Conservation (phyloP, 176 grass and related monocot species). For the Raddia guianensis region DNA sequence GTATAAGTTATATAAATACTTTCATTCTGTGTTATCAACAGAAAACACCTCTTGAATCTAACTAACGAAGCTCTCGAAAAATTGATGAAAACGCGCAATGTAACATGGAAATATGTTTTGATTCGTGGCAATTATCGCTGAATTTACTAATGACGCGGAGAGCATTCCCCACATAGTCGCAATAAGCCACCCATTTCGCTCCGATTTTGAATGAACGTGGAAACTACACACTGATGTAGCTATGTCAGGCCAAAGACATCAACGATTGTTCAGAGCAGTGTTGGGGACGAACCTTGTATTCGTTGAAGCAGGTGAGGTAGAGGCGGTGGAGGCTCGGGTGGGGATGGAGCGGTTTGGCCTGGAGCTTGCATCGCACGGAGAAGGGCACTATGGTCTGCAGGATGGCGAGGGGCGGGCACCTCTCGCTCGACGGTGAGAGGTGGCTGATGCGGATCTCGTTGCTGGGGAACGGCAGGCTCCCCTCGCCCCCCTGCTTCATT, state of each 20-base stretch:
- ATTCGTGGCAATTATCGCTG: not conserved
- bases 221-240: not conserved
- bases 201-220: slow-evolving; percentile 30
- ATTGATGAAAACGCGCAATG: not conserved
- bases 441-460: slow-evolving; percentile 91
- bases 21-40: not conserved
- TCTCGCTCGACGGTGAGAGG: slow-evolving; percentile 75
- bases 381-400: slow-evolving; percentile 91
- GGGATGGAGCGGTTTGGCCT: slow-evolving; percentile 57
- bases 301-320: slow-evolving; percentile 81
- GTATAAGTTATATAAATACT: not conserved
- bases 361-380: slow-evolving; percentile 88
- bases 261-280: not conserved
- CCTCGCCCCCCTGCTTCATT: slow-evolving; percentile 39
- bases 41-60: slow-evolving; percentile 1
- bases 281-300: slow-evolving; percentile 59
- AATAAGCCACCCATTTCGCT: not conserved
- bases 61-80: not conserved
- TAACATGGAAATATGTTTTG: slow-evolving; percentile 12
- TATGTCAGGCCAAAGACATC: not conserved
- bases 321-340: slow-evolving; percentile 58
- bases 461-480: slow-evolving; percentile 58
- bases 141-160: not conserved
- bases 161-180: not conserved
- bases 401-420: slow-evolving; percentile 83